These are phyloP conservation scores for Beauveria medogensis DNA, from an alignment of 2,329 filamentous ascomycete species.

Conservation along the genomic window DNA sequence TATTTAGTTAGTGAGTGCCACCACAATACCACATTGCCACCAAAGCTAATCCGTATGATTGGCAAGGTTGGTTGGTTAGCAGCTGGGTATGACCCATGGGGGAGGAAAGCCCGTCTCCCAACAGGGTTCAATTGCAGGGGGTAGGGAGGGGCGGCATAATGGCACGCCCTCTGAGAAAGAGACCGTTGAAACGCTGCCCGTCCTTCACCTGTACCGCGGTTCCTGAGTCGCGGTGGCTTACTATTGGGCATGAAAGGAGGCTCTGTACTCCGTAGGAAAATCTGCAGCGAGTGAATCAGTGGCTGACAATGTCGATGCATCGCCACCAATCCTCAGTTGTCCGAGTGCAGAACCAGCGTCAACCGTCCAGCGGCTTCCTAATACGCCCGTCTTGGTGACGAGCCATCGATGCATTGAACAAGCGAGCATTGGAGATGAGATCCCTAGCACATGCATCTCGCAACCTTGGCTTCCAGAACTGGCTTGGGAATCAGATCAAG, in stretches of 20 bases:
- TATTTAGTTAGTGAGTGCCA: neutral
- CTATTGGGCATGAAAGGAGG: neutral
- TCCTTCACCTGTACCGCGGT: neutral
- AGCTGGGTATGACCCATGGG: neutral
- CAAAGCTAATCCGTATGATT: neutral
- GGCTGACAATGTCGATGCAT: neutral
- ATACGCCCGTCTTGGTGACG: no score
- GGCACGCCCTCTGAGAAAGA: conserved; percentile 1
- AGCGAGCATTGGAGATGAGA: neutral
- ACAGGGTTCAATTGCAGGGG: conserved; percentile 1
- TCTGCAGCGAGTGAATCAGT: neutral
- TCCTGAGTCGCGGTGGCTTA: conserved; percentile 7
- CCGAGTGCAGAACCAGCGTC: neutral
- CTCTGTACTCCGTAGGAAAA: neutral
- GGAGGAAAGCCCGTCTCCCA: neutral
- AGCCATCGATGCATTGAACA: neutral
- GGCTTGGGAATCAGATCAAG: neutral
- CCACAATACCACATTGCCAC: neutral
- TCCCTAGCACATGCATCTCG: neutral
- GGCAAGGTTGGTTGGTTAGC: neutral
- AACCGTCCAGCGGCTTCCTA: neutral
- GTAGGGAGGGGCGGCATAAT: neutral
- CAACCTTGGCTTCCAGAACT: neutral
- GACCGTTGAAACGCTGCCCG: neutral
- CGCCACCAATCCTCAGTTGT: neutral